These are phyloP conservation scores for Pichia phayaonensis DNA, from an alignment of 805 yeast genomes.

Conservation along the genomic window DNA sequence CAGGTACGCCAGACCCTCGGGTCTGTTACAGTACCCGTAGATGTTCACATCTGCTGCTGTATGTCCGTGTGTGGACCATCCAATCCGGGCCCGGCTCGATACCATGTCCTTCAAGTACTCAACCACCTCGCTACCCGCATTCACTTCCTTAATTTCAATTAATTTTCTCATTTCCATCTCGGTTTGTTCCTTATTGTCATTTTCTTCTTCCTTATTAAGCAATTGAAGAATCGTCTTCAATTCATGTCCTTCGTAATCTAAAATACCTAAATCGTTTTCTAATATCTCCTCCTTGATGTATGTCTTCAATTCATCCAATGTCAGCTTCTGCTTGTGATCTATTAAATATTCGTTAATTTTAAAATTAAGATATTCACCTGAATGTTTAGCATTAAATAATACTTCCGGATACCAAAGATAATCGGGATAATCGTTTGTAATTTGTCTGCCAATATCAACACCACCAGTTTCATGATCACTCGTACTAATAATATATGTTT, in stretches of 20 bases:
- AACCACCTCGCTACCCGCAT: constrained; percentile 18
- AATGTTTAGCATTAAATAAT: constrained; percentile 58
- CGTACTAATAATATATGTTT: constrained; percentile 72
- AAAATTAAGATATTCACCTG: constrained; percentile 61
- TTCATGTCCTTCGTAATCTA: constrained; percentile 50
- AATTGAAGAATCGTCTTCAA: constrained; percentile 34
- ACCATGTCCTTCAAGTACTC: constrained; percentile 62
- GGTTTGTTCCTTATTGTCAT: constrained; percentile 29
- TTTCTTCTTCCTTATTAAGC: constrained; percentile 40
- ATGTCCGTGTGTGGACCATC: constrained; percentile 97
- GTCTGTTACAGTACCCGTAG: constrained; percentile 66
- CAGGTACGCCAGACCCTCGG: constrained; percentile 33
- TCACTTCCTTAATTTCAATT: constrained; percentile 25
- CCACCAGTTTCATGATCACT: constrained; percentile 98
- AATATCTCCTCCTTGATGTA: constrained; percentile 51
- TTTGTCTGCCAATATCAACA: constrained; percentile 76
- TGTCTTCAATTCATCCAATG: constrained; percentile 24
- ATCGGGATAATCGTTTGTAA: constrained; percentile 64
- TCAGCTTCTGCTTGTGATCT: background rate
- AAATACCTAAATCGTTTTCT: constrained; percentile 58
- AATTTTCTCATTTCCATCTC: constrained; percentile 38
- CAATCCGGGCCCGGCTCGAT: constrained; percentile 76
- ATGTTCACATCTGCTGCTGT: constrained; percentile 94
- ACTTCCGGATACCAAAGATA: constrained; percentile 84
- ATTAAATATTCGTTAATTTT: constrained; percentile 31